Evolutionary conservation across 2,329 filamentous ascomycete species (phyloP).

Genomic region (Stylonectria norvegica): DNA sequence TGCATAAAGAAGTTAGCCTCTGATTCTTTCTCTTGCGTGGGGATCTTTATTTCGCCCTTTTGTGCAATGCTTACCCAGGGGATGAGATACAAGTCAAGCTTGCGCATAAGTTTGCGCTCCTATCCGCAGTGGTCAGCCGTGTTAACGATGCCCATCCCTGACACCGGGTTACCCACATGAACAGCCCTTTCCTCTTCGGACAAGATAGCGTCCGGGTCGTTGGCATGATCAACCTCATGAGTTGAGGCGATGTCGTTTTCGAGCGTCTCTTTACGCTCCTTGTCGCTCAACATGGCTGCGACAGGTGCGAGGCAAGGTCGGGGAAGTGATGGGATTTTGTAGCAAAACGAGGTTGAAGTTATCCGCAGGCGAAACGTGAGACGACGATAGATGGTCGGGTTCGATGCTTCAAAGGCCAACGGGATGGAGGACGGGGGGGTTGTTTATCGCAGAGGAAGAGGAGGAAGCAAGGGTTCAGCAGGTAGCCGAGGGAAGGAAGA

Average conservation of each 20-base stretch:
- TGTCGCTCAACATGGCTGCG: slow-evolving; percentile 31
- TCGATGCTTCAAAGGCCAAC: too few relatives aligned
- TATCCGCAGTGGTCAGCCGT: slow-evolving; percentile 27
- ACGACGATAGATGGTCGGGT: too few relatives aligned
- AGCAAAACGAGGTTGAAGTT: too few relatives aligned
- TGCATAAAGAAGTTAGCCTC: too few relatives aligned
- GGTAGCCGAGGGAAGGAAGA: slow-evolving; percentile 18
- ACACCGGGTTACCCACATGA: slow-evolving; percentile 47
- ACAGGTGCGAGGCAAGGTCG: slow-evolving; percentile 2
- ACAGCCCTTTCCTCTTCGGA: slow-evolving; percentile 59
- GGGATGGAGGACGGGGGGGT: slow-evolving; percentile 5
- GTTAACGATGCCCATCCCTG: neutral
- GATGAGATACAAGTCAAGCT: slow-evolving; percentile 58
- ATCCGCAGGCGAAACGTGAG: too few relatives aligned
- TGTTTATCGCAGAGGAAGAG: neutral
- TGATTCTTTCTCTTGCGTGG: too few relatives aligned
- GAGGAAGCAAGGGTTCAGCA: slow-evolving; percentile 18
- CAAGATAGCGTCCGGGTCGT: slow-evolving; percentile 57
- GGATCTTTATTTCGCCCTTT: too few relatives aligned
- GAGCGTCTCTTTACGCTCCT: slow-evolving; percentile 28
- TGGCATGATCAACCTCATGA: slow-evolving; percentile 26
- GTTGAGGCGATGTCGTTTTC: slow-evolving; percentile 29
- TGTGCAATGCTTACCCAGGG: slow-evolving; percentile 47
- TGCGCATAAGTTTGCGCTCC: slow-evolving; percentile 61
- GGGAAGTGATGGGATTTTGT: too few relatives aligned